Percentiles rank a stretch among this genome's conserved stretches.
Evolutionary conservation across 2,329 filamentous ascomycete species (phyloP).

Genomic region (Trichoderma polysporum): DNA sequence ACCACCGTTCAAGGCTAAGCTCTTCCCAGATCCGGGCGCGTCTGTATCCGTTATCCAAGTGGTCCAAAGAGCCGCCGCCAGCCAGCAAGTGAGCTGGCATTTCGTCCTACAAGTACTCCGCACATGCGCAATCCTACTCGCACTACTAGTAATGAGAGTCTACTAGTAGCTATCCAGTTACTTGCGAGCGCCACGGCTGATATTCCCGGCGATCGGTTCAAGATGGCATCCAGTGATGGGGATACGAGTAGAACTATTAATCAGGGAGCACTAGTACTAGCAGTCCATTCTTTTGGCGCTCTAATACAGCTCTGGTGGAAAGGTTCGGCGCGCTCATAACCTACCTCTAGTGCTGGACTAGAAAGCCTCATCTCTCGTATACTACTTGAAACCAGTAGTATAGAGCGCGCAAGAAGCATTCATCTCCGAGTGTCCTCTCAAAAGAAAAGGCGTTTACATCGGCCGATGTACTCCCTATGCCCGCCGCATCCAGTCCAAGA

Average conservation of each 20-base stretch:
- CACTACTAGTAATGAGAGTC: not conserved
- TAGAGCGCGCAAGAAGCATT: not conserved
- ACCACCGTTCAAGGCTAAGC: conserved; percentile 11
- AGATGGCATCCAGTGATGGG: not conserved
- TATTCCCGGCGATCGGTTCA: conserved; percentile 6
- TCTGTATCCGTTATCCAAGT: not conserved
- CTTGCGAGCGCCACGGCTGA: conserved; percentile 2
- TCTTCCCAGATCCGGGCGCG: conserved; percentile 1
- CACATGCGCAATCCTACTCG: not conserved
- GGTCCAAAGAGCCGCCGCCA: not conserved
- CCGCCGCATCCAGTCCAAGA: not conserved
- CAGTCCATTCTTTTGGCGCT: not conserved
- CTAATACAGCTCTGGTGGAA: not conserved
- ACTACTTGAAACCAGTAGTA: no score
- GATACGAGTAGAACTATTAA: not conserved
- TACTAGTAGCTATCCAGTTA: conserved; percentile 1
- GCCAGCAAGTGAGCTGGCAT: not conserved
- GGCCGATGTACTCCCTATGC: not conserved
- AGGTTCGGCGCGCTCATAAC: not conserved
- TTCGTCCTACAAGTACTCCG: not conserved
- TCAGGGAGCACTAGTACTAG: not conserved
- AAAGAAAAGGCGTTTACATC: not conserved
- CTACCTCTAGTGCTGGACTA: not conserved
- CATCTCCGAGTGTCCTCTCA: not conserved
- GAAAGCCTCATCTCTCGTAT: not conserved